Evolutionary conservation across 2,329 filamentous ascomycete genomes (phyloP), one percentile per base, ranked within the genome.

Genomic region (Ophiostoma himal-ulmi): DNA sequence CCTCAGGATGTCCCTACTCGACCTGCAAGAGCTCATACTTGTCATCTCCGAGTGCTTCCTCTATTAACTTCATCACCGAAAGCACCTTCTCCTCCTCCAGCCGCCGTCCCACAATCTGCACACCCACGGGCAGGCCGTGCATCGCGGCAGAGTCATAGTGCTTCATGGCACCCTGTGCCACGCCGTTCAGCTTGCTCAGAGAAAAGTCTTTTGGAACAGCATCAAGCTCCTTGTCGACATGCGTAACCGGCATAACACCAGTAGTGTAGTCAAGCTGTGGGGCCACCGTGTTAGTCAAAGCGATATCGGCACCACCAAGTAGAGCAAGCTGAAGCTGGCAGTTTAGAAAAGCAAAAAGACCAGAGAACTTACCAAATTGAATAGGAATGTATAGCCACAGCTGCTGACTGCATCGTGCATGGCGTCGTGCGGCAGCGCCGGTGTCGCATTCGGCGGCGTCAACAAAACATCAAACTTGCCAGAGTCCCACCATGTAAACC

Each of bases 371-470:
- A 91, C 89, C 76, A 97, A 74, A 76, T 97, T 97, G 82, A 95
- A 98, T 70, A 97, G 80, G 78, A 97, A 97, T 0, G 94, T 97
- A 77, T 98, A 97, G 0, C 93, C 93, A 76, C 94, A 97, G 74
- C 89, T 92, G 73, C 90, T 91, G 64, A 95, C 88, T 2, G 92
- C 92, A 75, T 94, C 89, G 74, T 88, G 87, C 93, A 97, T 97
- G 0, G 88, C 93, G 66, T 89, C 87, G 77, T 96, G 93, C 0
- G 93, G 93, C 3, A 96, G 87, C 0, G 94, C 94, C 1, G 94
- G 93, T 0, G 93, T 96, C 0, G 94, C 93, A 78, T 97, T 97
- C 0, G 90, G 93, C n/a, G 91, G 91, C 11, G 91, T 88, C 44
- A 97, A 80, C 74, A 97, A 84, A 74, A 94, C 89, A 79, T 97